phyloP scores from a whole-genome alignment of 768 basidiomycete species.

The Brasilioporus rufonigricans region DNA sequence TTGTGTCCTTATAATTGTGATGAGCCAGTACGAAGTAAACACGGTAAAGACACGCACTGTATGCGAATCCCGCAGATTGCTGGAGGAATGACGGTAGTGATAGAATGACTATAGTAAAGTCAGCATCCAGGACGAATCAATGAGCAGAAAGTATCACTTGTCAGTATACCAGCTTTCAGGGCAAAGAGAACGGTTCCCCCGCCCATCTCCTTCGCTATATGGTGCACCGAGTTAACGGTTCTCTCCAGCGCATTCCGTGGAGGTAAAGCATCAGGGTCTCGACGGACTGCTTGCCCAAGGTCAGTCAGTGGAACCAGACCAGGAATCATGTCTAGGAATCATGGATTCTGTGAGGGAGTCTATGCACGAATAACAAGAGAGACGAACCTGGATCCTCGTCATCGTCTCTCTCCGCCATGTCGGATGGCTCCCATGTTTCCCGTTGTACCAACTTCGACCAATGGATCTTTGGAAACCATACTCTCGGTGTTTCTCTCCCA shows the following conservation, averaged over 20 bases:
- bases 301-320: slow-evolving; percentile 51
- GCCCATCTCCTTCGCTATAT: slow-evolving; percentile 37
- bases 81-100: slow-evolving; percentile 57
- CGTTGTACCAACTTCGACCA: slow-evolving; percentile 39
- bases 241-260: slow-evolving; percentile 59
- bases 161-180: slow-evolving; percentile 66
- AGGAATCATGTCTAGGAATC: slow-evolving; percentile 48
- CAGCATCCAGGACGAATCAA: neutral
- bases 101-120: slow-evolving; percentile 44
- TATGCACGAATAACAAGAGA: neutral
- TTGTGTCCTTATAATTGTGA: slow-evolving; percentile 45
- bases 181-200: slow-evolving; percentile 67
- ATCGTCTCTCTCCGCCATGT: slow-evolving; percentile 45
- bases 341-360: neutral
- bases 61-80: slow-evolving; percentile 55
- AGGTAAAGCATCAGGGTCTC: slow-evolving; percentile 76
- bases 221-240: slow-evolving; percentile 46
- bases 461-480: slow-evolving; percentile 57
- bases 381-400: slow-evolving; percentile 66
- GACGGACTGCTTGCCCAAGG: slow-evolving; percentile 53
- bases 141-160: slow-evolving; percentile 38
- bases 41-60: slow-evolving; percentile 39
- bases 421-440: slow-evolving; percentile 46
- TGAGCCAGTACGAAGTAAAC: slow-evolving; percentile 5
- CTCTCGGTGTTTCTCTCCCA: slow-evolving; percentile 34